Base-by-base conservation (phyloP, 148 eudicot genomes). In the Silene latifolia region DNA sequence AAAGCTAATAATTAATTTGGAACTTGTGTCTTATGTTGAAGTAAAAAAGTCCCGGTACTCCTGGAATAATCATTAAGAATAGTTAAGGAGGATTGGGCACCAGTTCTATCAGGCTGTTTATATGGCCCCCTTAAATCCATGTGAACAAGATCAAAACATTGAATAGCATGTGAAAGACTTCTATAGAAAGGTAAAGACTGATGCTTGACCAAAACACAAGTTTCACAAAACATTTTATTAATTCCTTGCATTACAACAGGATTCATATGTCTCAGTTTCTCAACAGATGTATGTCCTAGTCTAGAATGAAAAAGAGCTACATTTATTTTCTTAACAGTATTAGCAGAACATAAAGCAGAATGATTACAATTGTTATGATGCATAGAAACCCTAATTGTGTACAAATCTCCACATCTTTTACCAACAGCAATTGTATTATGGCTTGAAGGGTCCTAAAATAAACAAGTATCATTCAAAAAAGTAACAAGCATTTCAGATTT, bases 301-400 rank as follows among this genome's bases (percentile, higher is more conserved):
- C 29, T 27, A 27, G 29, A 27, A 27, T 27, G 29, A 27, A 27
- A 27, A n/a, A n/a, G n/a, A n/a, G n/a, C n/a, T n/a, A n/a, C n/a
- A n/a, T n/a, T n/a, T n/a, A 27, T 27, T 2, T 27, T 27, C 2
- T 1, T 23, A 7, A n/a, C 13, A 44, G 39, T 0, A 35, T 20
- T 39, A 58, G 3, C n/a, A 17, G 4, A 8, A 9, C 4, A 0
- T 1, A 0, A 18, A 4, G 0, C 4, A 0, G 2, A 0, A 35
- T 5, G 2, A 35, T 3, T 2, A 19, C 8, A 35, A 1, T 3
- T 0, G 8, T 2, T 14, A 1, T 10, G 18, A 1, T 27, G 29
- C 29, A 27, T 2, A 58, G 0, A 3, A 58, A 7, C 4, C 7
- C 9, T 13, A 0, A 67, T 2, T 18, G 5, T 53, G 27, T 75